These are phyloP conservation scores for Circinella minor DNA, from an alignment of 371 early-diverging fungal species.

Conservation along the genomic window DNA sequence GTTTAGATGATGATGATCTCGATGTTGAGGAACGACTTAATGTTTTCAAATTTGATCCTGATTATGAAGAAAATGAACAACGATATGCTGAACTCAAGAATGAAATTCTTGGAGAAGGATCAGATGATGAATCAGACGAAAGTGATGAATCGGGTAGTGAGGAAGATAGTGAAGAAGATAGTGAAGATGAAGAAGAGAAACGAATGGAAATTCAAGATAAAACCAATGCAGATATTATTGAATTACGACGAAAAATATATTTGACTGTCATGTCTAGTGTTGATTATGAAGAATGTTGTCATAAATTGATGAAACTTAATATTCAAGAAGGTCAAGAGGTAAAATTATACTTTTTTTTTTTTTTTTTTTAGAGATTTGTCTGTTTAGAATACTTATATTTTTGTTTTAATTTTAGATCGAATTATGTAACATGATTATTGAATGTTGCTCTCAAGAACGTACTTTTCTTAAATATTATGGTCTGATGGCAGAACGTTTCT, in stretches of 20 bases:
- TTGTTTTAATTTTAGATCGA: slow-evolving; percentile 82
- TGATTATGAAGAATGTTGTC: slow-evolving; percentile 95
- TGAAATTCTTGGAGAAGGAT: slow-evolving; percentile 91
- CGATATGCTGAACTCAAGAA: slow-evolving; percentile 80
- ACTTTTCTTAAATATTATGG: slow-evolving; percentile 95
- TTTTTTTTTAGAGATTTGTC: too few species aligned
- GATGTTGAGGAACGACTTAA: slow-evolving; percentile 83
- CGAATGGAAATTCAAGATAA: slow-evolving; percentile 84
- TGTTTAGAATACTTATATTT: too few species aligned
- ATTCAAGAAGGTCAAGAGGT: slow-evolving; percentile 86
- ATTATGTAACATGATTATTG: slow-evolving; percentile 95
- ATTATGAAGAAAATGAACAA: slow-evolving; percentile 84
- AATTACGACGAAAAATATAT: slow-evolving; percentile 92
- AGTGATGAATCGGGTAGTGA: slow-evolving; percentile 58
- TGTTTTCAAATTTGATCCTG: slow-evolving; percentile 85
- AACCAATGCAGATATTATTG: slow-evolving; percentile 89
- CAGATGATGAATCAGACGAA: slow-evolving; percentile 59
- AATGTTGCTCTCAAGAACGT: slow-evolving; percentile 95
- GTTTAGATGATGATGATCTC: slow-evolving; percentile 87
- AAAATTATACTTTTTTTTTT: slow-evolving; percentile 8
- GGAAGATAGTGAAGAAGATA: slow-evolving; percentile 54
- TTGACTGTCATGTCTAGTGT: slow-evolving; percentile 95
- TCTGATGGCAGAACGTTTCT: slow-evolving; percentile 93
- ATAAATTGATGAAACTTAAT: slow-evolving; percentile 90
- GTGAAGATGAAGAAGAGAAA: slow-evolving; percentile 43